These are phyloP conservation scores for Zarea fungicola DNA, from an alignment of 2,329 filamentous ascomycete genomes.

Conservation along the genomic window DNA sequence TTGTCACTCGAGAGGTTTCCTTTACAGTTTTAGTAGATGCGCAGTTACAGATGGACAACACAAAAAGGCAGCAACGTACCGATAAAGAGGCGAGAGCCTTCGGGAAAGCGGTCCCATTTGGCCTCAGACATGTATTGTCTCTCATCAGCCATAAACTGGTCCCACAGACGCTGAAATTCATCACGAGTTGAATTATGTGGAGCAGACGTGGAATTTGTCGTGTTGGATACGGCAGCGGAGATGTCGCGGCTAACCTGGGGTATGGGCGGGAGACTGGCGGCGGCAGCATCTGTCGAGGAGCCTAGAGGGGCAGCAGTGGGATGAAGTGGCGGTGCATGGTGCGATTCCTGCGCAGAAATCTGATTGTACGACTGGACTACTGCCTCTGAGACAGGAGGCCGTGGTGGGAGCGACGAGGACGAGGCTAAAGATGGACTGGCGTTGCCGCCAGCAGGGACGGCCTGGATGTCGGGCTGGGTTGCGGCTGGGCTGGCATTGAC, in stretches of 20 bases:
- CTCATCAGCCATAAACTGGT: constrained; percentile 68
- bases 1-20: constrained; percentile 90
- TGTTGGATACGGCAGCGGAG: constrained; percentile 9
- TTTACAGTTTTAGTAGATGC: constrained; percentile 35
- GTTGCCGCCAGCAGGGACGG: constrained; percentile 24
- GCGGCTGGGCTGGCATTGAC: constrained; percentile 16
- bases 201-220: constrained; percentile 19
- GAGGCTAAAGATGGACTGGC: constrained; percentile 28
- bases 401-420: constrained; percentile 42
- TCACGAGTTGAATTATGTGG: constrained; percentile 29
- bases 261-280: constrained; percentile 26
- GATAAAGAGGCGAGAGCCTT: constrained; percentile 73
- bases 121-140: constrained; percentile 70
- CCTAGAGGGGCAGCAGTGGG: constrained; percentile 28
- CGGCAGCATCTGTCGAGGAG: constrained; percentile 26
- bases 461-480: constrained; percentile 22
- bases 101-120: constrained; percentile 75
- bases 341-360: constrained; percentile 20
- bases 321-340: constrained; percentile 22
- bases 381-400: constrained; percentile 38
- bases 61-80: constrained; percentile 49
- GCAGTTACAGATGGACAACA: constrained; percentile 20
- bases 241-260: constrained; percentile 25
- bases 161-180: constrained; percentile 62
- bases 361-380: constrained; percentile 31